Percentiles rank a stretch among this genome's conserved stretches.
Conservation (phyloP, 441 rosid genomes). For the Pelargonium cotyledonis region DNA sequence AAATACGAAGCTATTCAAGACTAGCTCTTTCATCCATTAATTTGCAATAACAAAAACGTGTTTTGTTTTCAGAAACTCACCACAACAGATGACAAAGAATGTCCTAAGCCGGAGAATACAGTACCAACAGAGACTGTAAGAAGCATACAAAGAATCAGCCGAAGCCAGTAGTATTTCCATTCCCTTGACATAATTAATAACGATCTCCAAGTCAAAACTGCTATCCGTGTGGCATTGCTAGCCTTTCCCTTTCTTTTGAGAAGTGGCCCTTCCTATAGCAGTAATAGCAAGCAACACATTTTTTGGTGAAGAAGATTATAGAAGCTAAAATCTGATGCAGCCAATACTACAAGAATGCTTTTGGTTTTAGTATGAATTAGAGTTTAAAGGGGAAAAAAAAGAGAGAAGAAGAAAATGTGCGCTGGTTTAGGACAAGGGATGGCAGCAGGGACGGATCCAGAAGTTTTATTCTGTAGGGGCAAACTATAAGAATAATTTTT, state of each 20-base stretch:
- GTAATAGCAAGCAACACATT: conserved; percentile 9
- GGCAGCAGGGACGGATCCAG: too few species aligned
- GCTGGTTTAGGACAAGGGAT: too few species aligned
- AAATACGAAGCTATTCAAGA: neutral
- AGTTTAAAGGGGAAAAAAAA: too few species aligned
- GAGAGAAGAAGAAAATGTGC: too few species aligned
- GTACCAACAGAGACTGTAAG: conserved; percentile 77
- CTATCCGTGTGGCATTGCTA: conserved; percentile 63
- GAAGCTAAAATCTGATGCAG: neutral
- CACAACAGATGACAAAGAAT: conserved; percentile 88
- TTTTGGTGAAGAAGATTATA: conserved; percentile 11
- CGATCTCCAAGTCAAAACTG: conserved; percentile 95
- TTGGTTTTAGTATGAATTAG: neutral
- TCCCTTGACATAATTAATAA: conserved; percentile 92
- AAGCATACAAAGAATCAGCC: conserved; percentile 76
- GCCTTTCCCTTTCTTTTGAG: conserved; percentile 92
- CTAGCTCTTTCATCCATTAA: neutral
- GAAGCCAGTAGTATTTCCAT: conserved; percentile 98
- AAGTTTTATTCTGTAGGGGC: too few species aligned
- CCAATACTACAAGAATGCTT: neutral
- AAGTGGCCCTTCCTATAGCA: conserved; percentile 72
- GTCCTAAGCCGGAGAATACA: conserved; percentile 81
- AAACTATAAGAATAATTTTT: too few species aligned
- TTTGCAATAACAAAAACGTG: neutral
- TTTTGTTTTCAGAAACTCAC: conserved; percentile 41